Base-by-base conservation (phyloP, 306 rosid genomes). In the Castanea sativa region DNA sequence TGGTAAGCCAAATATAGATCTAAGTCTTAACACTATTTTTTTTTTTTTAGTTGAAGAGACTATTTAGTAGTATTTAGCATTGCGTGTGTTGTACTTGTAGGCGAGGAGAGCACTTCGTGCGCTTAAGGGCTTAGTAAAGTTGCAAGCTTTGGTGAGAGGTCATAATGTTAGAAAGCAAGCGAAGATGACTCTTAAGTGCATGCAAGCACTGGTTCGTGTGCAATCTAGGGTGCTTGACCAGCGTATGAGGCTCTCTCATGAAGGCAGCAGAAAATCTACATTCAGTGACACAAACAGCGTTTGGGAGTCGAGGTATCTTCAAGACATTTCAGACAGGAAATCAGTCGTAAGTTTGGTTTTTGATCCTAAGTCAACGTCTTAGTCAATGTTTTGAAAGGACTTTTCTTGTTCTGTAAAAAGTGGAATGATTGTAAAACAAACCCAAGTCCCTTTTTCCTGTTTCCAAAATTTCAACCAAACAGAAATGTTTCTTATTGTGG, bases 131-230 rank as follows among this genome's bases (percentile, higher is more conserved):
- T 67, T 95, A 16, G 99, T 95, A 83, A 95, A 95, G 88, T 82
- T 95, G 87, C 99, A 95, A 81, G 99, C 99, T 15, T 79, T 95
- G 52, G 99, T 95, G 74, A 90, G 98, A 55, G 99, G 99, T 12
- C 98, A 95, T 73, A 95, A 95, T 55, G 99, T 95, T 57, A 83
- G 99, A 69, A 95, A 93, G 82, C 99, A 95, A 69, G 99, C 99
- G 2, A 93, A 95, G 89, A 93, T 91, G 92, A 95, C 99, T 0
- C 92, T 95, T 16, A 71, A 88, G 59, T 93, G 99, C 90, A 95
- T 93, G 98, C 95, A 93, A 73, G 97, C 98, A 69, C 77, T 95
- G 82, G 97, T 95, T 75, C 80, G 99, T 75, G 97, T 95, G 30
- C 99, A 95, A 74, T 87, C 96, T 9, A 82, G 95, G 64, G 98